Evolutionary conservation across 2,329 filamentous ascomycete species (phyloP).

Genomic region (Penicillium sp.): DNA sequence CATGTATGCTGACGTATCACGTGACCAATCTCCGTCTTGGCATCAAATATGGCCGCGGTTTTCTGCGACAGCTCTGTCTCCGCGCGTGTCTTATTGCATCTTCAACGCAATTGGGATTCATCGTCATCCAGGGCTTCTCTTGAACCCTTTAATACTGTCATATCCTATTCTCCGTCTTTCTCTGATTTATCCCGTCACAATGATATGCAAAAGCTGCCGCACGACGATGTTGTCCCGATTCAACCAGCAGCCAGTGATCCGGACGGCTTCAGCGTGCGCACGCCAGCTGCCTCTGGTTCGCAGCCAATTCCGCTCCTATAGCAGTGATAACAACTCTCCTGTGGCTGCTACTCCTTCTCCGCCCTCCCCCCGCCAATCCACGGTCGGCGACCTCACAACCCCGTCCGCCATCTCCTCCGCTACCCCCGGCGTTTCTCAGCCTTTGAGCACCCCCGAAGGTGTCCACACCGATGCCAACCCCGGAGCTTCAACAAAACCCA

Average conservation of each 20-base stretch:
- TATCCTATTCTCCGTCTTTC: not conserved
- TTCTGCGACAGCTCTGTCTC: slow-evolving; percentile 26
- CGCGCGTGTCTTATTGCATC: slow-evolving; percentile 9
- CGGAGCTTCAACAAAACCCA: slow-evolving; percentile 29
- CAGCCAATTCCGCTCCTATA: slow-evolving; percentile 36
- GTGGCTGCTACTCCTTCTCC: slow-evolving; percentile 33
- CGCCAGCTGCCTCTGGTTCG: slow-evolving; percentile 33
- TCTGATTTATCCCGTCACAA: slow-evolving; percentile 18
- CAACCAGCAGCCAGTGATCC: slow-evolving; percentile 33
- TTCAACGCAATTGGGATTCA: slow-evolving; percentile 1
- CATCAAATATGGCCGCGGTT: slow-evolving; percentile 40
- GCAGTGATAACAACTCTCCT: slow-evolving; percentile 30
- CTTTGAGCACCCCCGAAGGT: slow-evolving; percentile 40
- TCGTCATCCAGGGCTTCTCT: not conserved
- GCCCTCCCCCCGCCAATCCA: slow-evolving; percentile 34
- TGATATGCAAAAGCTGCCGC: slow-evolving; percentile 46
- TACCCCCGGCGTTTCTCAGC: slow-evolving; percentile 43
- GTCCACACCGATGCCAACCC: slow-evolving; percentile 31
- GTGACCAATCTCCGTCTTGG: slow-evolving; percentile 37
- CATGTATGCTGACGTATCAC: slow-evolving; percentile 12
- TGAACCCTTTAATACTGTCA: not conserved
- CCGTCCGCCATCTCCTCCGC: slow-evolving; percentile 42
- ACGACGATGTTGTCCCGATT: slow-evolving; percentile 42
- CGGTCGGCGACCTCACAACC: slow-evolving; percentile 32
- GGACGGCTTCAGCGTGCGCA: slow-evolving; percentile 29